Percentiles rank a stretch among this genome's conserved stretches.
Conservation (phyloP, 345 rosid species). For the Theobroma cacao region DNA sequence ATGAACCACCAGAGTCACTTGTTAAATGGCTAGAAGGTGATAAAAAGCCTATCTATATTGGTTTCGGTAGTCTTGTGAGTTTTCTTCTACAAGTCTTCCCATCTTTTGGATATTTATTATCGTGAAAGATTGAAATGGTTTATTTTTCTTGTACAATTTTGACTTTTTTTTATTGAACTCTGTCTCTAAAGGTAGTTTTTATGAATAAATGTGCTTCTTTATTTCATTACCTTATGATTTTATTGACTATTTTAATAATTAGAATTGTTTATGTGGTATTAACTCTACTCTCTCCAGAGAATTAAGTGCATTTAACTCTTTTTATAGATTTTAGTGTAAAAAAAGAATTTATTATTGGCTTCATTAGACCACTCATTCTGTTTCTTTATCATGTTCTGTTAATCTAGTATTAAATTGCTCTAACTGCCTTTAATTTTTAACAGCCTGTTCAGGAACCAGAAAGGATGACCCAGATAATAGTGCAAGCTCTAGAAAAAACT, state of each 20-base stretch:
- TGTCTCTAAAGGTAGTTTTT: neutral
- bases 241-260: neutral
- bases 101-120: neutral
- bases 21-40: conserved; percentile 48
- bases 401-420: neutral
- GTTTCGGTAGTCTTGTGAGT: conserved; percentile 79
- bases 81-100: conserved; percentile 11
- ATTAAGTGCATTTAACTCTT: neutral
- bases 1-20: conserved; percentile 55
- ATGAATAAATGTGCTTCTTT: neutral
- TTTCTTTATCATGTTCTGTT: neutral
- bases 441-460: conserved; percentile 67
- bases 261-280: neutral
- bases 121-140: neutral
- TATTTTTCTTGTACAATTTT: neutral
- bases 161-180: neutral
- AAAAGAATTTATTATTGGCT: neutral
- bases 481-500: conserved; percentile 50
- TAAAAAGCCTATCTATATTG: conserved; percentile 58
- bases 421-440: conserved; percentile 1
- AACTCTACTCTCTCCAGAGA: neutral
- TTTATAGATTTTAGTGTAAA: neutral
- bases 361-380: neutral
- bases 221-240: neutral
- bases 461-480: conserved; percentile 58